Conservation (phyloP, 2,329 filamentous ascomycete genomes). For the Chaetomium sp. region DNA sequence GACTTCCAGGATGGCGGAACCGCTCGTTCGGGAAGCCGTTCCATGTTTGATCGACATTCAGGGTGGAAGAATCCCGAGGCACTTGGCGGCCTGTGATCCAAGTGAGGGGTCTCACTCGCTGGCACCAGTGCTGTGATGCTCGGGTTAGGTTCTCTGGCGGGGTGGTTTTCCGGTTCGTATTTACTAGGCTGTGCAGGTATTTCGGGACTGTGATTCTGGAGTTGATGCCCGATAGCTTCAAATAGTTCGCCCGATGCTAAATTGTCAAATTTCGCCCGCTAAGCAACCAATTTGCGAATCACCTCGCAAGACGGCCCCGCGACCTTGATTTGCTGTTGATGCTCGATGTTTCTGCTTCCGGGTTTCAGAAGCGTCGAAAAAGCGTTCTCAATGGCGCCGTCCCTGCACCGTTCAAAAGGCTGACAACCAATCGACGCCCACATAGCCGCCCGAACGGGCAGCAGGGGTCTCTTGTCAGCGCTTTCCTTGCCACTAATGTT, state of each 20-base stretch:
- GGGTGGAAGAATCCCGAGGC: slow-evolving; percentile 24
- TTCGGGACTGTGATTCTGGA: background rate
- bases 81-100: slow-evolving; percentile 23
- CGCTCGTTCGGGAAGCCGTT: background rate
- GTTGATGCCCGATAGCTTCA: background rate
- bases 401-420: slow-evolving; percentile 1
- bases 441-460: slow-evolving; percentile 24
- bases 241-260: background rate
- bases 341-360: background rate
- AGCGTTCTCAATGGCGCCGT: slow-evolving; percentile 13
- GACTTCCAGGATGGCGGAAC: background rate
- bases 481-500: slow-evolving; percentile 34
- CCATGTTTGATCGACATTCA: background rate
- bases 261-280: background rate
- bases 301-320: background rate
- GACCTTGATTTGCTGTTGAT: slow-evolving; percentile 2
- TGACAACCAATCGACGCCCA: slow-evolving; percentile 25
- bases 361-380: slow-evolving; percentile 23
- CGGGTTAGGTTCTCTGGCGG: background rate
- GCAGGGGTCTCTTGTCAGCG: slow-evolving; percentile 22
- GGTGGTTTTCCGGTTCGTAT: background rate
- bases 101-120: background rate
- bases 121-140: background rate
- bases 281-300: background rate
- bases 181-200: too few relatives aligned